A percentile compares a stretch with the other conserved stretches of the same genome.
Conservation (phyloP, 441 rosid genomes). For the Biscutella laevigata region DNA sequence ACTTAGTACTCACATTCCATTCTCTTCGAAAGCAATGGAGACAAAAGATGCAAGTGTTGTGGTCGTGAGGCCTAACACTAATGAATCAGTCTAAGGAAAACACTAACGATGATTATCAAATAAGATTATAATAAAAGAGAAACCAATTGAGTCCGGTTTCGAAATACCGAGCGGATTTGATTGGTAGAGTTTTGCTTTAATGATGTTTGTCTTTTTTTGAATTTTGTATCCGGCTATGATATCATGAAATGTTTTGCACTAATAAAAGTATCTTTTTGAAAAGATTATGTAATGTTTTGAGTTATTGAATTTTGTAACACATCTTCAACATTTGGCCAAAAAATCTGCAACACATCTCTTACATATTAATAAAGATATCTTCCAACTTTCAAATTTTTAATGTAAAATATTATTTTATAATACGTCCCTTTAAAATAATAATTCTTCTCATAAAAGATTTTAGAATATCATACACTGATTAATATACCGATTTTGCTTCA, state of each 20-base stretch:
- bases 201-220: slow-evolving; percentile 24
- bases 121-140: slow-evolving; percentile 5
- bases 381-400: too few relatives aligned
- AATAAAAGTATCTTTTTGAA: slow-evolving; percentile 1
- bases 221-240: slow-evolving; percentile 21
- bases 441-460: too few relatives aligned
- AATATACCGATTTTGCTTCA: too few relatives aligned
- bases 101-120: slow-evolving; percentile 12
- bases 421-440: too few relatives aligned
- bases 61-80: slow-evolving; percentile 13
- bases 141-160: slow-evolving; percentile 16
- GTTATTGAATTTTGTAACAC: slow-evolving; percentile 10
- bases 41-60: slow-evolving; percentile 13
- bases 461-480: too few relatives aligned
- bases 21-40: slow-evolving; percentile 14
- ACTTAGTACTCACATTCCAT: slow-evolving; percentile 20
- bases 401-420: too few relatives aligned
- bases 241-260: slow-evolving; percentile 23
- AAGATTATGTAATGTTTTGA: slow-evolving; percentile 1
- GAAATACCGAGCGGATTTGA: not conserved
- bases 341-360: slow-evolving; percentile 12
- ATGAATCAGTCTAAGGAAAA: slow-evolving; percentile 1
- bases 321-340: slow-evolving; percentile 5
- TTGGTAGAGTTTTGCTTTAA: slow-evolving; percentile 17
- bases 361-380: too few relatives aligned